Evolutionary conservation across 2,329 filamentous ascomycete genomes (phyloP), one percentile per base, ranked within the genome.

Genomic region (Sodiomyces alkalinus): DNA sequence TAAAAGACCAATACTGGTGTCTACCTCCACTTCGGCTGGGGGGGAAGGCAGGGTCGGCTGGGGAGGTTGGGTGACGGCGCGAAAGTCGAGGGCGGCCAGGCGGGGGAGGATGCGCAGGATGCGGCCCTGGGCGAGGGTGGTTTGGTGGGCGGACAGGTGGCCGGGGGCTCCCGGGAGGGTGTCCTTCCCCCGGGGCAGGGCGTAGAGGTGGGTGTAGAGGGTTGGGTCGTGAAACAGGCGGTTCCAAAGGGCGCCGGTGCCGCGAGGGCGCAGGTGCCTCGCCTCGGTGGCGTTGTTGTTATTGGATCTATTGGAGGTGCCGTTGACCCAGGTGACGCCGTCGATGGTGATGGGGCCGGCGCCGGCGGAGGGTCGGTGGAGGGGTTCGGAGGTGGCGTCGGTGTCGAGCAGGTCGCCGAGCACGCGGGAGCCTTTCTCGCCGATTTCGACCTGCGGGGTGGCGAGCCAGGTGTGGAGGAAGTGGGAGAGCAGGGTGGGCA

Each of bases 351-450:
- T 18, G 11, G 27, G 20, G 9, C 17, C n/a, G n/a, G n/a, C n/a
- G n/a, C n/a, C n/a, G n/a, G n/a, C 23, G 11, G 14, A 11, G 16
- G 23, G 23, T 10, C 10, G 16, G 27, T 22, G 51, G 15, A 29
- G 21, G 4, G 33, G 36, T 22, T 33, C 15, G 10, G 52, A 37
- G 7, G 60, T 55, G 37, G 62, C 69, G 45, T 75, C 70, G 6
- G 61, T 51, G 27, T 70, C 61, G 4, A 75, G 54, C 19, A 74
- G 43, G 36, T 68, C 61, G 2, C 60, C 60, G 3, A 76, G 43
- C 2, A 65, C 58, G 28, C 49, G 55, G 2, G 53, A 54, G 3
- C 60, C 67, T 18, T 56, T 59, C 41, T 72, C 64, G 8, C 64
- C 68, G 3, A 74, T 66, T 29, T 62, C 62, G 5, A 70, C 64